Evolutionary conservation across 345 rosid species (phyloP), one percentile per base, ranked within the genome.

Genomic region (Clarkia xantiana): DNA sequence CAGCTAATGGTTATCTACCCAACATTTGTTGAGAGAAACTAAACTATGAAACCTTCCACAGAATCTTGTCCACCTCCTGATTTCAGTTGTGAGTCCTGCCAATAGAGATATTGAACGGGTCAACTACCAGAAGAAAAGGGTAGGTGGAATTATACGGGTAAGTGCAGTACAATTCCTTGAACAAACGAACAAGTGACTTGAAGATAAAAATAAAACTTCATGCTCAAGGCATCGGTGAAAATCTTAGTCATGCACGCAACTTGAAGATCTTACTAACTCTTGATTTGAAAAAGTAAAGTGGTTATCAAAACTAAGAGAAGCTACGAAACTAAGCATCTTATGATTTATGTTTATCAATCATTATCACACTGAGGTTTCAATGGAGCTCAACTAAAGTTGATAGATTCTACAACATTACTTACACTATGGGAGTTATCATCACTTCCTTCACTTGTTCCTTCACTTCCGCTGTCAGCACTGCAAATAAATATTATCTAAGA

Each of bases 361-460:
- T 9, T 29, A 29, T 29, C 36, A 29, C 6, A 4, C 6, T 29
- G 9, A 29, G 36, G 36, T 29, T 6, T 2, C 36, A 29, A 29
- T 4, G 8, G 36, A 29, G 36, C 36, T 29, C 36, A 29, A 6
- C 36, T 29, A 29, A 29, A 29, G 36, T 29, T 2, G 4, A 29
- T 29, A 29, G 9, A 29, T 5, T 29, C 45, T 46, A 36, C 47
- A 49, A 53, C 9, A 0, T 55, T 16, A 66, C 94, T 79, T 71
- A 91, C 98, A 53, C 72, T 81, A 59, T 84, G 94, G 55, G 96
- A 86, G 69, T 81, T 76, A 38, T 75, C 94, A 63, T 91, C 98
- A 57, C 98, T 86, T 68, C 96, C 96, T 77, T 84, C 96, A 71
- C 96, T 91, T 48, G 94, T 71, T 62, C 93, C 96, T 67, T 84